Conservation (phyloP, 305 asterid species). For the Vinca major region DNA sequence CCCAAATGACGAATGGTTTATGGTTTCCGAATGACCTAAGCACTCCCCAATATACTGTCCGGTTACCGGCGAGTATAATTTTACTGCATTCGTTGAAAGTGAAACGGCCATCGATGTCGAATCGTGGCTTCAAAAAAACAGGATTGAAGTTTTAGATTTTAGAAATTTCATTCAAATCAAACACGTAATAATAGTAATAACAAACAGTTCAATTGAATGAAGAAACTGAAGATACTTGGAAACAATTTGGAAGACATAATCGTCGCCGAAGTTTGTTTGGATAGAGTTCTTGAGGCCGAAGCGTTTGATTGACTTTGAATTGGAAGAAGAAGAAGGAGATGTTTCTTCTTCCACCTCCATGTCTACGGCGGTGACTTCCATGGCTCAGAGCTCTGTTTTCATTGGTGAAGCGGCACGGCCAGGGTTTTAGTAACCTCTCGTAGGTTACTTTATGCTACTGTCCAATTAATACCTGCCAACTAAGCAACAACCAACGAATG, state of each 20-base stretch:
- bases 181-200: neutral
- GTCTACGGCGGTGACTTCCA: slow-evolving; percentile 33
- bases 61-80: slow-evolving; percentile 70
- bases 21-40: slow-evolving; percentile 59
- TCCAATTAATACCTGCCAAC: neutral
- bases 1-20: slow-evolving; percentile 55
- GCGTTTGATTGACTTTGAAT: slow-evolving; percentile 28
- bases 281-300: slow-evolving; percentile 65
- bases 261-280: slow-evolving; percentile 84
- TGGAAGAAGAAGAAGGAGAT: slow-evolving; percentile 11
- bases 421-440: neutral
- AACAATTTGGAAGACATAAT: slow-evolving; percentile 76
- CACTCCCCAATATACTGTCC: slow-evolving; percentile 85
- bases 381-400: neutral
- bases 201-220: neutral
- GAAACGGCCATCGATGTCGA: slow-evolving; percentile 91
- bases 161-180: neutral
- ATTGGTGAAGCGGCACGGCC: slow-evolving; percentile 8
- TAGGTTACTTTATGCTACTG: too few relatives aligned
- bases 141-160: too few relatives aligned
- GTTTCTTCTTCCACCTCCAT: slow-evolving; percentile 53
- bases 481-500: neutral
- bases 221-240: slow-evolving; percentile 33
- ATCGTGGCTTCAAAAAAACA: slow-evolving; percentile 42
- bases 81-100: slow-evolving; percentile 69